Conservation (phyloP, 371 early-diverging fungal genomes). For the Nematocida sp. region DNA sequence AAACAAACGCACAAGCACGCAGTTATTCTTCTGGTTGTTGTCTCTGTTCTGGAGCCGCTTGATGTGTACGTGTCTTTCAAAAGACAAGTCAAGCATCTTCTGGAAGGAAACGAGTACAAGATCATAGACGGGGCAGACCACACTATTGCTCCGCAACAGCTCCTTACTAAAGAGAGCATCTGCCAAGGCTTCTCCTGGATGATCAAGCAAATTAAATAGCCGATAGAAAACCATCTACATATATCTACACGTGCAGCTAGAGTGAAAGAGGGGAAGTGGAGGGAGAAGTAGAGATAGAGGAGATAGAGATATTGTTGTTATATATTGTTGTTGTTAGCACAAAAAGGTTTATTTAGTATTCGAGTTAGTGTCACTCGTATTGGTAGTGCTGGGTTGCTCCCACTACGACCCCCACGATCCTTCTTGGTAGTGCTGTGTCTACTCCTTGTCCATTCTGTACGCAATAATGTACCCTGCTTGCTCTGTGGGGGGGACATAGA, state of each 20-base stretch:
- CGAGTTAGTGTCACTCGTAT: too few species aligned
- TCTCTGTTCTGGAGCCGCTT: not conserved
- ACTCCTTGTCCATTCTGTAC: conserved; percentile 9
- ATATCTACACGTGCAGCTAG: not conserved
- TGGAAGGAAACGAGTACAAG: not conserved
- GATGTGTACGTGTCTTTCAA: conserved; percentile 16
- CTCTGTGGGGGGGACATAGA: conserved; percentile 7
- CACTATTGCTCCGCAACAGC: not conserved
- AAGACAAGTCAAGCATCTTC: conserved; percentile 9
- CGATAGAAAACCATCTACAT: not conserved
- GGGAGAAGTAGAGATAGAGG: too few species aligned
- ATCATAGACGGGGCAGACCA: not conserved
- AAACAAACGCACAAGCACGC: conserved; percentile 26
- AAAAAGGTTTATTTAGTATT: too few species aligned
- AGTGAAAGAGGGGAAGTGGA: too few species aligned
- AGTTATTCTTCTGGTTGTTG: conserved; percentile 24
- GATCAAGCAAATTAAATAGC: not conserved
- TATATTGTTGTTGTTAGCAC: too few species aligned
- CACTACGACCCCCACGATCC: not conserved
- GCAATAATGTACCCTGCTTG: conserved; percentile 33
- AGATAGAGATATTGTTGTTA: too few species aligned
- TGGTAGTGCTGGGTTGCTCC: not conserved
- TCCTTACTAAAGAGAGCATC: not conserved
- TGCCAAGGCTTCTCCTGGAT: conserved; percentile 26
- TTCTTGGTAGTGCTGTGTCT: not conserved